These are phyloP conservation scores for Pisolithus orientalis DNA, from an alignment of 768 basidiomycete genomes.

Conservation along the genomic window DNA sequence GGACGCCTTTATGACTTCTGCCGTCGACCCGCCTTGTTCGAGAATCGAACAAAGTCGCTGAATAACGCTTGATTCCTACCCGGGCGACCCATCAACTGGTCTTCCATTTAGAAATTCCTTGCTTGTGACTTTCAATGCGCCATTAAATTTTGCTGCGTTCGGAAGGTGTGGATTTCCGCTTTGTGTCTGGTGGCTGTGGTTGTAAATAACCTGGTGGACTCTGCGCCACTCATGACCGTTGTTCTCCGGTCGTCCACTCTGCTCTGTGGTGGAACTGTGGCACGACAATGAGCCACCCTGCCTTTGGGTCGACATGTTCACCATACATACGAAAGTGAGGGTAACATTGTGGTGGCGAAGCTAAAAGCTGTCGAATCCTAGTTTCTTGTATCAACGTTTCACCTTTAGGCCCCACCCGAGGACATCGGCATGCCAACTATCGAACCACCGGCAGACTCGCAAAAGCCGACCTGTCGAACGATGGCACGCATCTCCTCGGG, in stretches of 20 bases:
- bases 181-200: too few relatives aligned
- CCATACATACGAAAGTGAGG: neutral
- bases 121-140: too few relatives aligned
- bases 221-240: too few relatives aligned
- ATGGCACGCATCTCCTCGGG: slow-evolving; percentile 13
- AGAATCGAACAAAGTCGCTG: neutral
- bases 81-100: too few relatives aligned
- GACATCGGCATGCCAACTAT: neutral
- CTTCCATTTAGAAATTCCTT: too few relatives aligned
- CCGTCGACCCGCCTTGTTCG: neutral
- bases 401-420: too few relatives aligned
- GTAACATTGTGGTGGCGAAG: neutral
- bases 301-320: neutral
- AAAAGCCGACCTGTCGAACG: neutral
- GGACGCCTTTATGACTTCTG: neutral
- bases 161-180: too few relatives aligned
- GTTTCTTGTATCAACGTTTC: neutral
- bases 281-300: neutral
- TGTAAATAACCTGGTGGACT: too few relatives aligned
- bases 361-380: neutral
- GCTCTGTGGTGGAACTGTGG: neutral
- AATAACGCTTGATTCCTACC: too few relatives aligned
- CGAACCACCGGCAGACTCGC: neutral
- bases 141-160: too few relatives aligned
- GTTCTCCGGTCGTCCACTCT: too few relatives aligned